Percentiles rank a stretch among this genome's conserved stretches.
Conservation (phyloP, 176 grass and related monocot species). For the Aechmea fasciata region DNA sequence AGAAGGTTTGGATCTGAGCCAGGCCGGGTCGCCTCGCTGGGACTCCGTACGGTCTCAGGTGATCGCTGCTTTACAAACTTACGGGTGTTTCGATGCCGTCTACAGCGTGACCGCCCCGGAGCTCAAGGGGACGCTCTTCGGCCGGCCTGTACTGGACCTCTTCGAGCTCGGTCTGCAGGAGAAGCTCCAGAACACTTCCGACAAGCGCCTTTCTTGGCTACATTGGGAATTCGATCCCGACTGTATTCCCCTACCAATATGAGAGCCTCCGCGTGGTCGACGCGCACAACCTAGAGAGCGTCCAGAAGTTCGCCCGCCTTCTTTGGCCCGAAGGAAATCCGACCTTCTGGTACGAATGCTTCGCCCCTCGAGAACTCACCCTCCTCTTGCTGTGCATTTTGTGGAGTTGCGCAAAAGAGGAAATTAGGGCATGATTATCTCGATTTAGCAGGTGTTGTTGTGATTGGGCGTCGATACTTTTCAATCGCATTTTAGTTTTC, state of each 20-base stretch:
- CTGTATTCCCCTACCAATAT: slow-evolving; percentile 1
- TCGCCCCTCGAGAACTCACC: background rate
- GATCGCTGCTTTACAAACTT: slow-evolving; percentile 31
- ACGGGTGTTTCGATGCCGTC: slow-evolving; percentile 33
- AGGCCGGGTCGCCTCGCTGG: slow-evolving; percentile 20
- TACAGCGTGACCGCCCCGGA: slow-evolving; percentile 24
- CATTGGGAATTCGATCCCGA: slow-evolving; percentile 20
- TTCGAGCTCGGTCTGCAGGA: slow-evolving; percentile 33
- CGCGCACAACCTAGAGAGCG: slow-evolving; percentile 7
- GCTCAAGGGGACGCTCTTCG: slow-evolving; percentile 29
- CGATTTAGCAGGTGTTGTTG: background rate
- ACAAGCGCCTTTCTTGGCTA: slow-evolving; percentile 20
- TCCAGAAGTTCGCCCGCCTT: slow-evolving; percentile 24
- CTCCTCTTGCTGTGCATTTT: too few species aligned
- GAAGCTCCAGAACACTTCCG: slow-evolving; percentile 22
- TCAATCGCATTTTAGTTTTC: too few species aligned
- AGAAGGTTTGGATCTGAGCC: slow-evolving; percentile 18
- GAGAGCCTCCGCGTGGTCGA: slow-evolving; percentile 35
- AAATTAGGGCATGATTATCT: background rate
- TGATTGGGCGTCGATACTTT: too few species aligned
- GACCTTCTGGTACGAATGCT: slow-evolving; percentile 28
- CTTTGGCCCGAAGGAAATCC: slow-evolving; percentile 43
- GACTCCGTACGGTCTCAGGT: slow-evolving; percentile 21
- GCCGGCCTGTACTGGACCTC: slow-evolving; percentile 22
- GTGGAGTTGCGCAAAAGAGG: slow-evolving; percentile 9